phyloP scores from a whole-genome alignment of 2,329 filamentous ascomycete species.

The Cercospora beticola region DNA sequence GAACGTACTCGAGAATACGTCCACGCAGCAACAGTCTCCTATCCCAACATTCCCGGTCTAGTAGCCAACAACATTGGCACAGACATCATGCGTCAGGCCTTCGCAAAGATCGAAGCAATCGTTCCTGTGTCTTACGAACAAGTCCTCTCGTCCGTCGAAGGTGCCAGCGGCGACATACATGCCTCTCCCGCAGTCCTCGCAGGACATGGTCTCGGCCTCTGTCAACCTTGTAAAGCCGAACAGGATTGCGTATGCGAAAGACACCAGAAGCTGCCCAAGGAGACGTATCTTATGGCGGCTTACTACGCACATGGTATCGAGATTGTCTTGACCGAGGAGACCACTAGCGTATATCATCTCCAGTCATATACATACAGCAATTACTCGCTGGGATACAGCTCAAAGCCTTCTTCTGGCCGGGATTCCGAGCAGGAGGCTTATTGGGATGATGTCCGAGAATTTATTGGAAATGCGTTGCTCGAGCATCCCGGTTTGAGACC shows the following conservation, averaged over 20 bases:
- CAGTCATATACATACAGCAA: neutral
- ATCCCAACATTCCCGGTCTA: neutral
- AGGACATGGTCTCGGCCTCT: slow-evolving; percentile 9
- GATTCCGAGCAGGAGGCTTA: neutral
- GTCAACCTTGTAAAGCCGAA: slow-evolving; percentile 1
- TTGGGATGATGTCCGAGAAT: neutral
- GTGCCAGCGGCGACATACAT: neutral
- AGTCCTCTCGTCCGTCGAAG: neutral
- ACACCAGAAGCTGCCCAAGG: neutral
- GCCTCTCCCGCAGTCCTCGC: neutral
- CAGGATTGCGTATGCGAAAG: neutral
- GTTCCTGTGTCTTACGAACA: neutral
- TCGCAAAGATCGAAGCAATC: neutral
- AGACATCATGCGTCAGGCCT: neutral
- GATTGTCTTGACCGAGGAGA: slow-evolving; percentile 1
- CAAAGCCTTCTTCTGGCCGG: neutral
- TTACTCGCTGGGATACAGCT: neutral
- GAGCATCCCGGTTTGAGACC: neutral
- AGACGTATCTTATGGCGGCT: neutral
- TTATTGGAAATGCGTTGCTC: neutral
- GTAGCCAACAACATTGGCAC: neutral
- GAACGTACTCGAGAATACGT: neutral
- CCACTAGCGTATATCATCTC: neutral
- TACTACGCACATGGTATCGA: neutral
- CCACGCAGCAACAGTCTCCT: neutral